Evolutionary conservation across 1,139 yeast species (phyloP), one percentile per base, ranked within the genome.

Genomic region (Geotrichum phurueaensis): DNA sequence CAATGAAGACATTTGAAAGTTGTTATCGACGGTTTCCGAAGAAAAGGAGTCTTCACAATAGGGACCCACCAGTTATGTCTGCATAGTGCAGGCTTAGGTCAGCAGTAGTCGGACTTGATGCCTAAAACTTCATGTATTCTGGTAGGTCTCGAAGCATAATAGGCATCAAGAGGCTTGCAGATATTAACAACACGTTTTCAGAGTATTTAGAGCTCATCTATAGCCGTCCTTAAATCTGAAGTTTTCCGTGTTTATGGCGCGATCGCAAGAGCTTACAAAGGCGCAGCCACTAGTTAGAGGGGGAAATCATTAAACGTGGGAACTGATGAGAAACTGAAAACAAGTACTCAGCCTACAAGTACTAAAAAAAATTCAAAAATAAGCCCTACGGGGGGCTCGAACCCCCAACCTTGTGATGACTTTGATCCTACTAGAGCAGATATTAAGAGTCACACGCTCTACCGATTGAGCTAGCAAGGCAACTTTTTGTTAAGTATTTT

Each of bases 401-500:
- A 54, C 57, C 57, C 57, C 57, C 57, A 54, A 54, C 57, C 57
- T 54, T 54, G 57, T 48, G 57, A 54, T 54, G 53, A 54, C 57
- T 54, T 45, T 39, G 18, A 31, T 18, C 15, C 18, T n/a, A 15
- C 5, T 1, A 33, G 23, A 18, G n/a, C 4, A n/a, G 31, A 27
- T 20, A 18, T 54, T 54, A 54, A 54, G 57, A 54, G 57, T 54
- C 57, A 48, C 57, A 54, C 57, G 57, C 57, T 54, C 57, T 54
- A 54, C 57, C 57, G 57, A 54, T 54, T 54, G 57, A 54, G 57
- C 57, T 54, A 54, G 57, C 57, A 54, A 54, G 57, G 57, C 57
- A 20, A 53, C 4, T 22, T 49, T 39, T 27, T 27, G 9, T 27
- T 27, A 25, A 25, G 27, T 25, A 25, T 25, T 25, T 25, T 25